Percentiles rank a stretch among this genome's conserved stretches.
Conservation (phyloP, 1,284 basidiomycete genomes). For the Ceratobasidium sp. region DNA sequence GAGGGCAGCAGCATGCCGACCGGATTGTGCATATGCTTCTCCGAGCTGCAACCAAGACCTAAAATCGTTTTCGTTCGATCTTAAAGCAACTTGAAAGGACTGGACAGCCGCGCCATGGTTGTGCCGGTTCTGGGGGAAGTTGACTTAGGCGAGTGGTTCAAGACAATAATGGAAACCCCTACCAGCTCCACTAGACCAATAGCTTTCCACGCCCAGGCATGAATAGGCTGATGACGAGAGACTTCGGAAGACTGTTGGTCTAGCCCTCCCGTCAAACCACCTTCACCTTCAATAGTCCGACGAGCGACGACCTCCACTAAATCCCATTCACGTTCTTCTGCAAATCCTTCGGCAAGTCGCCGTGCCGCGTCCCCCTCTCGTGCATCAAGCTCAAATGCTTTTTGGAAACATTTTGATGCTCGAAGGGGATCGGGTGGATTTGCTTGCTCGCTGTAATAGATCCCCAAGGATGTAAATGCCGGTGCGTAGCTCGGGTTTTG, state of each 20-base stretch:
- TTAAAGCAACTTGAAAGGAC: slow-evolving; percentile 87
- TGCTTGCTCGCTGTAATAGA: slow-evolving; percentile 81
- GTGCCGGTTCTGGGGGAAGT: slow-evolving; percentile 65
- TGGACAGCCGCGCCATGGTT: slow-evolving; percentile 82
- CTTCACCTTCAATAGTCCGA: slow-evolving; percentile 92
- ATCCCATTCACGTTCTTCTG: slow-evolving; percentile 94
- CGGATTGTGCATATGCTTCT: slow-evolving; percentile 88
- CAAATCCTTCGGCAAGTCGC: slow-evolving; percentile 86
- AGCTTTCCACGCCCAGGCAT: slow-evolving; percentile 99
- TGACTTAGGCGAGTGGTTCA: neutral
- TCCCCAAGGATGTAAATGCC: slow-evolving; percentile 91
- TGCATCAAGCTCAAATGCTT: slow-evolving; percentile 96
- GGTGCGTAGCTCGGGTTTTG: slow-evolving; percentile 81
- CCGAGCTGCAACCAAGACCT: slow-evolving; percentile 89
- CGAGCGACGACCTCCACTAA: slow-evolving; percentile 92
- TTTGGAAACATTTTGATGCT: slow-evolving; percentile 96
- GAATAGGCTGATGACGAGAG: slow-evolving; percentile 71
- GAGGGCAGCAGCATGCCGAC: slow-evolving; percentile 87
- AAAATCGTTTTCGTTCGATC: slow-evolving; percentile 80
- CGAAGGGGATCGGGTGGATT: slow-evolving; percentile 81
- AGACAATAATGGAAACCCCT: slow-evolving; percentile 48
- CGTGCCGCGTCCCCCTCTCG: slow-evolving; percentile 86
- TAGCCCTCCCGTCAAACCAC: slow-evolving; percentile 69
- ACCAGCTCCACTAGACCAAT: slow-evolving; percentile 92
- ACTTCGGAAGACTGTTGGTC: slow-evolving; percentile 55